Percentiles rank a stretch among this genome's conserved stretches.
phyloP scores from a whole-genome alignment of 192 early-diverging fungal genomes.

The Coemansia sp. region DNA sequence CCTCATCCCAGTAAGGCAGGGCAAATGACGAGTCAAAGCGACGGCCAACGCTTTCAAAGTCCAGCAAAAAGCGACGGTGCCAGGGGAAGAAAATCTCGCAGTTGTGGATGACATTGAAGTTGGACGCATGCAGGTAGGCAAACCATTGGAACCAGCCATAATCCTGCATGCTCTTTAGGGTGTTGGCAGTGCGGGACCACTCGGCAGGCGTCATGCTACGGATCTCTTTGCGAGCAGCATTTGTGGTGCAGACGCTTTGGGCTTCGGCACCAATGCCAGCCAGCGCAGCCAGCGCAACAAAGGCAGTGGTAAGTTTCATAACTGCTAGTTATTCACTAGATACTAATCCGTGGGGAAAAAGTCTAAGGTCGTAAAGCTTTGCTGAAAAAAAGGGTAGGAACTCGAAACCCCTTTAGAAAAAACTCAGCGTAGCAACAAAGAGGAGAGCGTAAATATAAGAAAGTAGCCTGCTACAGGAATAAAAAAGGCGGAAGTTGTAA shows the following conservation, averaged over 20 bases:
- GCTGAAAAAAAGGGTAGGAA: slow-evolving; percentile 1
- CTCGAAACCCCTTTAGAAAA: not conserved
- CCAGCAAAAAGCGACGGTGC: slow-evolving; percentile 49
- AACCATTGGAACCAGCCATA: slow-evolving; percentile 46
- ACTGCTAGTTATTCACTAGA: not conserved
- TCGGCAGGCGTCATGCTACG: slow-evolving; percentile 43
- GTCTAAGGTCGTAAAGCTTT: slow-evolving; percentile 12
- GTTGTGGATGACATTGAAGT: slow-evolving; percentile 43
- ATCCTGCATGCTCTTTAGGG: slow-evolving; percentile 25
- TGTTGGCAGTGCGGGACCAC: slow-evolving; percentile 19
- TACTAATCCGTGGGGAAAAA: slow-evolving; percentile 3
- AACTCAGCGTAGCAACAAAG: slow-evolving; percentile 2
- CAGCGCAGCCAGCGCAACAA: slow-evolving; percentile 37
- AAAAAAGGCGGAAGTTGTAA: slow-evolving; percentile 7
- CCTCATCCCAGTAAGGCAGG: slow-evolving; percentile 56
- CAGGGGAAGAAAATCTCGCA: slow-evolving; percentile 52
- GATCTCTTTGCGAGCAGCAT: slow-evolving; percentile 44
- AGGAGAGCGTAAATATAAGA: slow-evolving; percentile 1
- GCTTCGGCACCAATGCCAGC: slow-evolving; percentile 27
- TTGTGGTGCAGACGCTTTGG: slow-evolving; percentile 26
- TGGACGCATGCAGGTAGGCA: slow-evolving; percentile 33
- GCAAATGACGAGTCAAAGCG: slow-evolving; percentile 29
- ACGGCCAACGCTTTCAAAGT: slow-evolving; percentile 52
- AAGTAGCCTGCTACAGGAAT: slow-evolving; percentile 2
- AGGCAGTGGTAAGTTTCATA: slow-evolving; percentile 48